These are phyloP conservation scores for Botrytis tulipae DNA, from an alignment of 2,329 filamentous ascomycete genomes.

Conservation along the genomic window DNA sequence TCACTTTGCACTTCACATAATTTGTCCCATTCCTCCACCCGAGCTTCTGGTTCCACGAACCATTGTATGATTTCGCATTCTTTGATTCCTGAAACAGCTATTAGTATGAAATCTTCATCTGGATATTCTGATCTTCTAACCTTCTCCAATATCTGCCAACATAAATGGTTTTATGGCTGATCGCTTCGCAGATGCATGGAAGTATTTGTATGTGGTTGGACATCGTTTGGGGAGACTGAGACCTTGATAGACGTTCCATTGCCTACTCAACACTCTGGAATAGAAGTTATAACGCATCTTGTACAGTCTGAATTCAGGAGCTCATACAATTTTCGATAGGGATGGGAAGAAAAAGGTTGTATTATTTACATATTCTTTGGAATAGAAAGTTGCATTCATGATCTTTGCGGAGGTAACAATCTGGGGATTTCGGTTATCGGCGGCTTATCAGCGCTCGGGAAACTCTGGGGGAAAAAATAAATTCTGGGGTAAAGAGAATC, in stretches of 20 bases:
- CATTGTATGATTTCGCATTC: conserved; percentile 99
- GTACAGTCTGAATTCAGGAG: background rate
- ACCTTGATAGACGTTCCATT: conserved; percentile 48
- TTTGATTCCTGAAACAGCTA: conserved; percentile 70
- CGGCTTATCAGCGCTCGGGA: conserved; percentile 20
- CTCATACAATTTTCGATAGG: background rate
- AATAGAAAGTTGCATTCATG: conserved; percentile 8
- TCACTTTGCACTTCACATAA: conserved; percentile 98
- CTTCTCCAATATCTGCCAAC: conserved; percentile 83
- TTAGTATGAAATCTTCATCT: conserved; percentile 16
- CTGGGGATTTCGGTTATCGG: conserved; percentile 25
- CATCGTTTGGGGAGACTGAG: conserved; percentile 28
- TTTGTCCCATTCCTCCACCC: conserved; percentile 96
- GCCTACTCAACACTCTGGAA: conserved; percentile 50
- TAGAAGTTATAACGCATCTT: conserved; percentile 56
- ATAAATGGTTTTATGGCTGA: conserved; percentile 72
- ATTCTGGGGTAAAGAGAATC: conserved; percentile 2
- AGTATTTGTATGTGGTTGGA: conserved; percentile 25
- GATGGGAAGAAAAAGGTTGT: background rate
- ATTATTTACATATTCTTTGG: background rate
- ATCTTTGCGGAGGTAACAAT: conserved; percentile 24
- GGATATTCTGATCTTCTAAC: conserved; percentile 43
- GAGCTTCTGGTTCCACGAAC: conserved; percentile 95
- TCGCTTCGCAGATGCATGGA: conserved; percentile 33
- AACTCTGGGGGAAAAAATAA: conserved; percentile 13